These are phyloP conservation scores for Saccharata proteae DNA, from an alignment of 2,329 filamentous ascomycete genomes.

Conservation along the genomic window DNA sequence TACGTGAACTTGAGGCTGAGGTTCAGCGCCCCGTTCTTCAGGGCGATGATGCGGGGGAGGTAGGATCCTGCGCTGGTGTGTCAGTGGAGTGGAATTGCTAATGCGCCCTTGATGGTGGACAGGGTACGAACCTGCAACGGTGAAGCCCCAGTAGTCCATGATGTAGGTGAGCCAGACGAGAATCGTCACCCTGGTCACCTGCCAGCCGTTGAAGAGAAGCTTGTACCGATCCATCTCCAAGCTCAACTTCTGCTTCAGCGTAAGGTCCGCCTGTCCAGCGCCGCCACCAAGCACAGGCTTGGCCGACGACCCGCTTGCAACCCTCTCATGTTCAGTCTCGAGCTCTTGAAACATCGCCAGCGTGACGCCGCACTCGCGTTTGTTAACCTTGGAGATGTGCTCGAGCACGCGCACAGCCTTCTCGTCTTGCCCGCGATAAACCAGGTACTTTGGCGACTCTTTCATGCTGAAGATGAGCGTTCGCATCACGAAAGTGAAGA, in stretches of 20 bases:
- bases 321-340: constrained; percentile 17
- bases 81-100: neutral
- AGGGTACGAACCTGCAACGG: constrained; percentile 27
- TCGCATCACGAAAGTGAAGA: constrained; percentile 38
- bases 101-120: too few species aligned
- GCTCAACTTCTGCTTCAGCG: constrained; percentile 20
- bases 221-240: constrained; percentile 32
- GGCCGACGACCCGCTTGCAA: neutral
- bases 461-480: constrained; percentile 43
- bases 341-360: constrained; percentile 24
- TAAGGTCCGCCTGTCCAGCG: constrained; percentile 14
- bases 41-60: constrained; percentile 37
- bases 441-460: constrained; percentile 49
- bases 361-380: constrained; percentile 20
- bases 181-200: constrained; percentile 33
- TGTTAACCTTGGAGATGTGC: constrained; percentile 32
- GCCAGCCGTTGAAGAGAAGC: constrained; percentile 31
- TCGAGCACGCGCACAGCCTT: constrained; percentile 36
- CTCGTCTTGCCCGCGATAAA: constrained; percentile 41
- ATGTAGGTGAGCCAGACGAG: constrained; percentile 41
- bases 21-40: constrained; percentile 37
- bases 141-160: constrained; percentile 40
- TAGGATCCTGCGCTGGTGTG: constrained; percentile 36
- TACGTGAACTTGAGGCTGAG: constrained; percentile 38
- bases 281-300: constrained; percentile 21